These are phyloP conservation scores for Piloderma croceum DNA, from an alignment of 768 basidiomycete species.

Conservation along the genomic window DNA sequence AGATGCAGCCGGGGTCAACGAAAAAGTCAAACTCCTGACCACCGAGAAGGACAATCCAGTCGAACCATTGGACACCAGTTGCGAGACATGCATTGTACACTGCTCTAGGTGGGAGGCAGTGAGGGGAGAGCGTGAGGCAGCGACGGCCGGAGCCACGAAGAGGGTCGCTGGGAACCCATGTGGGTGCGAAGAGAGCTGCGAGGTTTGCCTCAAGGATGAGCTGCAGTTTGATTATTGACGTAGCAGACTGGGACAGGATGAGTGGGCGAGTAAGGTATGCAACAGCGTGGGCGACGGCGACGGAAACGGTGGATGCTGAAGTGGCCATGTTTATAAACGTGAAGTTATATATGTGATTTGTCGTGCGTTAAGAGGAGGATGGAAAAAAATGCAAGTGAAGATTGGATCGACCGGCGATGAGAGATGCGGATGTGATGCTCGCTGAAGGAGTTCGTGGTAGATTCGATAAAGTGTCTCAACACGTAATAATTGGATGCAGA, in stretches of 20 bases:
- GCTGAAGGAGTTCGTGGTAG: too few species aligned
- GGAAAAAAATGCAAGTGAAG: conserved; percentile 2
- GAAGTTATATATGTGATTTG: conserved; percentile 36
- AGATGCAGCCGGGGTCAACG: conserved; percentile 75
- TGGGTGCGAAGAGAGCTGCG: conserved; percentile 58
- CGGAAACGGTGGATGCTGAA: conserved; percentile 42
- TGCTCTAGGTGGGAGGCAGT: conserved; percentile 62
- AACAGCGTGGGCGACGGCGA: conserved; percentile 70
- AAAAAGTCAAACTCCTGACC: conserved; percentile 72
- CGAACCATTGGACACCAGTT: conserved; percentile 71
- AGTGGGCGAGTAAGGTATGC: conserved; percentile 69
- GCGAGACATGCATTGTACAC: conserved; percentile 67
- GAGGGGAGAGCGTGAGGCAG: conserved; percentile 67
- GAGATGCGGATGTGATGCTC: conserved; percentile 26
- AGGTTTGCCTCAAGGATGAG: conserved; percentile 70
- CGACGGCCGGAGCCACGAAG: conserved; percentile 66
- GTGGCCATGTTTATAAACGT: conserved; percentile 29
- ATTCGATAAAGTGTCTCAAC: too few species aligned
- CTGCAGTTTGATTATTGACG: conserved; percentile 64
- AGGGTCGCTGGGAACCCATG: conserved; percentile 62
- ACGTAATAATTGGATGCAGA: too few species aligned
- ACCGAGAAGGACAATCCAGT: conserved; percentile 71
- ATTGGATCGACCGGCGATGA: conserved; percentile 7
- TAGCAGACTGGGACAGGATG: conserved; percentile 48
- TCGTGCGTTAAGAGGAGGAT: conserved; percentile 50